Evolutionary conservation across 352 stramenopile genomes (phyloP).

Genomic region (Phytophthora boehmeriae): DNA sequence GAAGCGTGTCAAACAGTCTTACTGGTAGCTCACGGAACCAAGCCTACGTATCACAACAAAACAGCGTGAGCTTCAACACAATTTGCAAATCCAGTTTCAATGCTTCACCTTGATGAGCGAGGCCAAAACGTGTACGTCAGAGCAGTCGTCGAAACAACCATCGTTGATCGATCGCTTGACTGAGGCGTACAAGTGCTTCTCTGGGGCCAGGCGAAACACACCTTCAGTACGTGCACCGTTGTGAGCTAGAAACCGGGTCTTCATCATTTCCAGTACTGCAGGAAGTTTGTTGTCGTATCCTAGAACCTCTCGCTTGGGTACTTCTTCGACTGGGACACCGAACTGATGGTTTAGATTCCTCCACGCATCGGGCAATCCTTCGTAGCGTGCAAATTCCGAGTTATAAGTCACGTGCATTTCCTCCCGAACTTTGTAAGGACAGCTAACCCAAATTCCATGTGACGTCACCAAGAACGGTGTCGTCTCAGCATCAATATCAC

Average conservation of each 20-base stretch:
- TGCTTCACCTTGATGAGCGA: constrained; percentile 83
- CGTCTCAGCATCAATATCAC: neutral
- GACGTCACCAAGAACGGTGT: neutral
- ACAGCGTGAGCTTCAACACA: constrained; percentile 3
- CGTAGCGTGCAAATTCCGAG: constrained; percentile 62
- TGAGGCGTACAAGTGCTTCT: constrained; percentile 56
- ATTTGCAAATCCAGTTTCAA: neutral
- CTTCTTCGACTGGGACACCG: constrained; percentile 62
- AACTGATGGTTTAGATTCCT: constrained; percentile 75
- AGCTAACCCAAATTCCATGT: constrained; percentile 52
- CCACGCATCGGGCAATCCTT: constrained; percentile 75
- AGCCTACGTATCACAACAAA: constrained; percentile 34
- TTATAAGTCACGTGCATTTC: constrained; percentile 85
- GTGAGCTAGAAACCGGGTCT: constrained; percentile 55
- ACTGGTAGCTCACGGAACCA: constrained; percentile 85
- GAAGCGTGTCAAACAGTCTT: constrained; percentile 72
- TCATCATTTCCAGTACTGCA: constrained; percentile 80
- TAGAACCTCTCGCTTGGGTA: constrained; percentile 61
- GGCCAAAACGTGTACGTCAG: constrained; percentile 78
- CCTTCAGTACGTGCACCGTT: constrained; percentile 57
- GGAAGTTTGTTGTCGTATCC: constrained; percentile 75
- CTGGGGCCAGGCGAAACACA: constrained; percentile 81
- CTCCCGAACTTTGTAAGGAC: constrained; percentile 67
- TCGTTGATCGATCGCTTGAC: constrained; percentile 79
- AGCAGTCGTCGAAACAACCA: constrained; percentile 58